Percentiles rank a stretch among this genome's conserved stretches.
phyloP scores from a whole-genome alignment of 1,284 basidiomycete species.

The Phellopilus nigrolimitatus region DNA sequence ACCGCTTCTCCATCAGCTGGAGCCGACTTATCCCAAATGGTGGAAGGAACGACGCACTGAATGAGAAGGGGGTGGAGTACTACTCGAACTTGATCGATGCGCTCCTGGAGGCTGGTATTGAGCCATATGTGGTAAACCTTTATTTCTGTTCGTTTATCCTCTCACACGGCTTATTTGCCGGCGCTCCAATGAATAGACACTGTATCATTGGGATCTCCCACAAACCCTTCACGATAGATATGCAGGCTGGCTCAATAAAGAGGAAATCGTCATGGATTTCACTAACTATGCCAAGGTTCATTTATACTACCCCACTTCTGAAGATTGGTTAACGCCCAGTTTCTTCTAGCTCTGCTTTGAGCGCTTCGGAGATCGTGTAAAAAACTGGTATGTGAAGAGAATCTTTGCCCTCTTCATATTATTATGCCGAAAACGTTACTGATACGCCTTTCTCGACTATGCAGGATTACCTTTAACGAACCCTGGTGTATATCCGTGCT shows the following conservation, averaged over 20 bases:
- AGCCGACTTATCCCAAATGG: slow-evolving; percentile 65
- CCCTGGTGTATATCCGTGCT: slow-evolving; percentile 66
- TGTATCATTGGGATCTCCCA: slow-evolving; percentile 78
- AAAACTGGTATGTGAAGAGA: slow-evolving; percentile 50
- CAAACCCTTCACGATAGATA: slow-evolving; percentile 66
- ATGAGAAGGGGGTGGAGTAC: slow-evolving; percentile 59
- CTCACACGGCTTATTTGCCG: not conserved
- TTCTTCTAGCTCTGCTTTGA: slow-evolving; percentile 56
- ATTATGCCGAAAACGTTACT: not conserved
- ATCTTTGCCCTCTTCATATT: no score
- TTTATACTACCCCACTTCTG: slow-evolving; percentile 1
- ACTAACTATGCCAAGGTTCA: slow-evolving; percentile 54
- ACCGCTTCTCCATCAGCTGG: slow-evolving; percentile 71
- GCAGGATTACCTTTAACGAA: slow-evolving; percentile 66
- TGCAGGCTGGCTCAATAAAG: slow-evolving; percentile 66
- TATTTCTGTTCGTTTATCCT: not conserved
- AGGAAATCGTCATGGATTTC: slow-evolving; percentile 58
- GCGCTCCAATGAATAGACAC: slow-evolving; percentile 40
- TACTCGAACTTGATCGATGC: slow-evolving; percentile 65
- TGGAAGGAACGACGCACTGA: slow-evolving; percentile 64
- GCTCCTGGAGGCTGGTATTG: slow-evolving; percentile 54
- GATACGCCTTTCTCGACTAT: no score
- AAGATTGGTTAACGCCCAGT: not conserved
- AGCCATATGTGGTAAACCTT: slow-evolving; percentile 58
- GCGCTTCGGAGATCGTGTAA: slow-evolving; percentile 68